Conservation (phyloP, 768 basidiomycete species). For the Suillus brevipes region DNA sequence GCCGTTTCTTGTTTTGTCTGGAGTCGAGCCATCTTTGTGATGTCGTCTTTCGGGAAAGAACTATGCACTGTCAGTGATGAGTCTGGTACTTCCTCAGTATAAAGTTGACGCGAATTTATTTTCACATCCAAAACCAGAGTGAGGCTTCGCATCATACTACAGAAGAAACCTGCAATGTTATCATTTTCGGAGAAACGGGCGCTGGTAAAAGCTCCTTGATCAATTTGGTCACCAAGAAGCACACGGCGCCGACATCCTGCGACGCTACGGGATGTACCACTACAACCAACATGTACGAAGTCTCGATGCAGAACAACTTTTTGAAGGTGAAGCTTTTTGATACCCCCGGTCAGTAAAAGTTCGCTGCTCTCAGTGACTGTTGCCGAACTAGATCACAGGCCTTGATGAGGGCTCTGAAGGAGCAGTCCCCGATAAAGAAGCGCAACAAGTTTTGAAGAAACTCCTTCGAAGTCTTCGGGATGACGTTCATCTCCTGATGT, state of each 20-base stretch:
- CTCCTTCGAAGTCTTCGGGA: slow-evolving; percentile 35
- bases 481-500: slow-evolving; percentile 35
- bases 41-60: neutral
- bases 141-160: too few species aligned
- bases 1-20: neutral
- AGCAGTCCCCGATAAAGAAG: slow-evolving; percentile 24
- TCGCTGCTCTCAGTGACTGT: neutral
- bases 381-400: slow-evolving; percentile 14
- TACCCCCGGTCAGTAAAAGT: slow-evolving; percentile 17
- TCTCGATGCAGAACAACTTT: neutral
- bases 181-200: slow-evolving; percentile 35
- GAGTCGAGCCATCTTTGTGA: neutral
- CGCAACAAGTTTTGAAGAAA: slow-evolving; percentile 25
- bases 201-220: slow-evolving; percentile 34
- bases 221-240: slow-evolving; percentile 29
- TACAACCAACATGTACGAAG: neutral
- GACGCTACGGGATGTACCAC: slow-evolving; percentile 20
- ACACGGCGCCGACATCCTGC: slow-evolving; percentile 27
- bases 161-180: slow-evolving; percentile 17
- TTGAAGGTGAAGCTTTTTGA: slow-evolving; percentile 30
- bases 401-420: slow-evolving; percentile 33
- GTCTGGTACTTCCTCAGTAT: neutral
- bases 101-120: neutral
- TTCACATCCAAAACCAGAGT: neutral
- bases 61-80: neutral